phyloP scores from a whole-genome alignment of 306 rosid genomes.

The Begonia fuchsioides region DNA sequence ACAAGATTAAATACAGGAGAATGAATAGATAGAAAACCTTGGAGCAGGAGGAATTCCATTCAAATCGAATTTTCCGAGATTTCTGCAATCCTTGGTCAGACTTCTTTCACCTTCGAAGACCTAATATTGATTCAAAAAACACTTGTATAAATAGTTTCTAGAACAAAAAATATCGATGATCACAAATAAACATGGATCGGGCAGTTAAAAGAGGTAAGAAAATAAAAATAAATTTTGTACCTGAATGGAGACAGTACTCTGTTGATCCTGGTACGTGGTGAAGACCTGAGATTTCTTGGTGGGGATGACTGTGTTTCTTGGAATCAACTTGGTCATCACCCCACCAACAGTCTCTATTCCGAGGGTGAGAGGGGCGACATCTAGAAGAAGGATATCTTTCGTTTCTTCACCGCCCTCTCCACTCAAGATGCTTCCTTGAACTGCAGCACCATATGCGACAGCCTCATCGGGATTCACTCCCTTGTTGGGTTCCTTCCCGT shows the following conservation, averaged over 20 bases:
- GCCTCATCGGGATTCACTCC: too few relatives aligned
- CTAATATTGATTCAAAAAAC: constrained; percentile 15
- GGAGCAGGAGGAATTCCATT: constrained; percentile 99
- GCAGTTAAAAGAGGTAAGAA: too few relatives aligned
- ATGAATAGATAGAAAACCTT: constrained; percentile 43
- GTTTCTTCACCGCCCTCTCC: too few relatives aligned
- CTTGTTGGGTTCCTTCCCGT: too few relatives aligned
- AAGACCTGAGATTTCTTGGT: constrained; percentile 99
- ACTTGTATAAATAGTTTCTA: too few relatives aligned
- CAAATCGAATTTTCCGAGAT: constrained; percentile 99
- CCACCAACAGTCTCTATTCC: too few relatives aligned
- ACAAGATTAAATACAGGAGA: not conserved
- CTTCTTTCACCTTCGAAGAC: constrained; percentile 99
- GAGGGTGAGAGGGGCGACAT: too few relatives aligned
- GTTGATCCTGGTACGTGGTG: constrained; percentile 99
- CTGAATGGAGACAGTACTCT: constrained; percentile 98
- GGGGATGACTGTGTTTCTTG: constrained; percentile 94
- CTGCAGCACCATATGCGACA: too few relatives aligned
- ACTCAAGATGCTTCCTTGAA: too few relatives aligned
- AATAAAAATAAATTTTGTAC: constrained; percentile 16
- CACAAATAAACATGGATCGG: not conserved
- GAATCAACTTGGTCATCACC: too few relatives aligned
- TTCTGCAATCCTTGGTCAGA: constrained; percentile 92
- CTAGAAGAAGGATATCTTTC: too few relatives aligned
- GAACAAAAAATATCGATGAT: too few relatives aligned